Base-by-base conservation (phyloP, 2,329 filamentous ascomycete genomes). In the Didymella lethalis region DNA sequence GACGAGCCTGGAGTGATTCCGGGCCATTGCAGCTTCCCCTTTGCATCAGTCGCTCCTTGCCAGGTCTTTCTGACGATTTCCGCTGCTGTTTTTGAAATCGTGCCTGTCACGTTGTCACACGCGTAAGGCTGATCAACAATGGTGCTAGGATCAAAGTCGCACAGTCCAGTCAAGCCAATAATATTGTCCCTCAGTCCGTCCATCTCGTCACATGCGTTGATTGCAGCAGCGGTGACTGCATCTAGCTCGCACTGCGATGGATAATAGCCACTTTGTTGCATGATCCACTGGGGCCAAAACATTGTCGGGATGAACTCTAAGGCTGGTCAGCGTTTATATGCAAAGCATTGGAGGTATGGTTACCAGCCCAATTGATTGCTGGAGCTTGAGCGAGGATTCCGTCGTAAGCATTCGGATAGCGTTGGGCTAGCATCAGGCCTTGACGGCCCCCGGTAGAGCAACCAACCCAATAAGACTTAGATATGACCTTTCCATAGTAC, bases 401-500 rank as follows among this genome's bases (percentile, higher is more conserved):
- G 57, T 76, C 69, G 34, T 64, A 72, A 1, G 62, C 59, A 3
- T 63, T 60, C 0, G 72, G 72, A 59, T 71, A 76, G 10, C 63
- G 54, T 51, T 75, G 72, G 5, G 71, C 73, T 26, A 74, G 36
- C 53, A 65, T 64, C 31, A 66, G 59, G 0, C 71, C 75, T 46
- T 77, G 73, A 8, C 74, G 57, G 7, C 74, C 74, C 25, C 73
- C 73, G 20, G 70, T 63, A 0, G 74, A 76, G 54, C 75, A 77
- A 58, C 68, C 74, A 45, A 61, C 70, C 66, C 68, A 76, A 59
- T 76, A 75, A 4, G 73, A 75, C 48, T 72, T 75, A 8, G 59
- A 57, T 0, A 75, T 65, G 4, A 57, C 8, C 29, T 67, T 28
- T 4, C 73, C 69, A 44, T 78, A 78, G 55, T 68, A 66, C 66